Evolutionary conservation across 805 yeast species (phyloP).

Genomic region (Yamadazyma nakazawae): DNA sequence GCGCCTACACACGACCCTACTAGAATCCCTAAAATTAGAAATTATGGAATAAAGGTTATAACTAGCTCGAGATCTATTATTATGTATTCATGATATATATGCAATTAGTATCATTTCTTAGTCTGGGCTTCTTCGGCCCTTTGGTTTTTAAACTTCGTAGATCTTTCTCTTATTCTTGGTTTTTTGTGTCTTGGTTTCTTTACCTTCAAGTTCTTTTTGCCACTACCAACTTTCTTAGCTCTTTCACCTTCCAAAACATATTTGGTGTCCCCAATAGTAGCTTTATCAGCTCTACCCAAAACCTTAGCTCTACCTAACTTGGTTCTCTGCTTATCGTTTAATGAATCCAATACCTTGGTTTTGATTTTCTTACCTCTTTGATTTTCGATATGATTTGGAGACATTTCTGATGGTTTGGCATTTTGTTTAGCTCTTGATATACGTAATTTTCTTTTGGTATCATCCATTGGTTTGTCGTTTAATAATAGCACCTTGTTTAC

Average conservation of each 20-base stretch:
- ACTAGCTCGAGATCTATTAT: not conserved
- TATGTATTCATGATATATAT: not conserved
- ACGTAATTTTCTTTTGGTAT: slow-evolving; percentile 59
- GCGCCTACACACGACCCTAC: not conserved
- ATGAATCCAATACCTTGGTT: slow-evolving; percentile 16
- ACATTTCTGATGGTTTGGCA: slow-evolving; percentile 39
- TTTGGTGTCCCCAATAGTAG: slow-evolving; percentile 51
- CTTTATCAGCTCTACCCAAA: slow-evolving; percentile 77
- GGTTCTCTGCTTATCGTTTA: slow-evolving; percentile 69
- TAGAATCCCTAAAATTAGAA: no score
- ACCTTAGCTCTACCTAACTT: slow-evolving; percentile 77
- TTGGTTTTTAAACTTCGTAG: slow-evolving; percentile 46
- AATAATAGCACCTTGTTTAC: slow-evolving; percentile 80
- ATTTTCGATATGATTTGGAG: slow-evolving; percentile 44
- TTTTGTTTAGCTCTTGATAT: slow-evolving; percentile 55
- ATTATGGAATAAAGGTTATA: not conserved
- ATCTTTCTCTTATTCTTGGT: slow-evolving; percentile 56
- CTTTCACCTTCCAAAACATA: slow-evolving; percentile 68
- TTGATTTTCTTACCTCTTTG: slow-evolving; percentile 19
- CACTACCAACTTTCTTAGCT: slow-evolving; percentile 68
- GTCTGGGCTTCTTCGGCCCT: not conserved
- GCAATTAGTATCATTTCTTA: not conserved
- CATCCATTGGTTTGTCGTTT: slow-evolving; percentile 59
- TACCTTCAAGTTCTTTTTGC: slow-evolving; percentile 45
- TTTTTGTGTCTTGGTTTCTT: slow-evolving; percentile 40